Conservation (phyloP, 2,329 filamentous ascomycete genomes). For the Pseudocercospora fijiensis region DNA sequence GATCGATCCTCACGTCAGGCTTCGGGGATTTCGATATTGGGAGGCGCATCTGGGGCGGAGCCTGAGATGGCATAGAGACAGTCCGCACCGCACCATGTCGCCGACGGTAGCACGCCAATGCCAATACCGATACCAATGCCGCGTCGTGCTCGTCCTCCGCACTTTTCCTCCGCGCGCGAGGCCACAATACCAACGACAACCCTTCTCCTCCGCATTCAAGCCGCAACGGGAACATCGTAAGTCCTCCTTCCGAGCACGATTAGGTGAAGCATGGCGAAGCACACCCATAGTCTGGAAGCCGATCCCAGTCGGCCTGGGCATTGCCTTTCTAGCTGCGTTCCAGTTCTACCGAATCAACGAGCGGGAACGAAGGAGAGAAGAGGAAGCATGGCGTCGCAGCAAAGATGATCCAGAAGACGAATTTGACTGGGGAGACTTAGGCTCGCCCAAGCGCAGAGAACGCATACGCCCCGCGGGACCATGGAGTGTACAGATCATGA, state of each 20-base stretch:
- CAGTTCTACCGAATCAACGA: conserved; percentile 76
- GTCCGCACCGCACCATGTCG: conserved; percentile 13
- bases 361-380: conserved; percentile 45
- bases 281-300: conserved; percentile 83
- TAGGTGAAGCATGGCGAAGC: conserved; percentile 58
- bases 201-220: conserved; percentile 23
- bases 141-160: conserved; percentile 15
- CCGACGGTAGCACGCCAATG: conserved; percentile 8
- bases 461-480: conserved; percentile 79
- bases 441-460: conserved; percentile 54
- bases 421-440: conserved; percentile 30
- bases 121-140: conserved; percentile 8
- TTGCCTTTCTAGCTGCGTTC: conserved; percentile 77
- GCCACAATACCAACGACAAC: conserved; percentile 12
- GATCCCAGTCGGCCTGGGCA: conserved; percentile 81
- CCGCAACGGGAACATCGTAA: conserved; percentile 25
- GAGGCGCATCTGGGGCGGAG: background rate
- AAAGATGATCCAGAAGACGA: conserved; percentile 47
- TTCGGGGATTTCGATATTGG: background rate
- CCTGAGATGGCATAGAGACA: conserved; percentile 8
- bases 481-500: conserved; percentile 94
- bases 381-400: conserved; percentile 45
- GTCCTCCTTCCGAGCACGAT: conserved; percentile 55
- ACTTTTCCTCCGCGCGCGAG: conserved; percentile 10
- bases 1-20: background rate